Conservation (phyloP, 2,329 filamentous ascomycete species). For the Metarhizium rileyi region DNA sequence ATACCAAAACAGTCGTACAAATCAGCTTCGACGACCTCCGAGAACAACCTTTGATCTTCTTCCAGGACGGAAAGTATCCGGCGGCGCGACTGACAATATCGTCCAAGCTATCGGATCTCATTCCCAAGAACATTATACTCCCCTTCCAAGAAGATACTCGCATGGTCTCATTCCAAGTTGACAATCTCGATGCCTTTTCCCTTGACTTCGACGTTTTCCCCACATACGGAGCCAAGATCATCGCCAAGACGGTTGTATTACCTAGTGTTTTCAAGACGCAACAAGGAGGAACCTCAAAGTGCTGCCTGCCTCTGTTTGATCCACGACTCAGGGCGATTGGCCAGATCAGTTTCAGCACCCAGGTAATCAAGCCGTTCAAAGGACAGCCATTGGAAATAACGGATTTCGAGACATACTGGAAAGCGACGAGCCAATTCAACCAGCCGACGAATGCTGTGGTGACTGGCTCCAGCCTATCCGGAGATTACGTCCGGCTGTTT, state of each 20-base stretch:
- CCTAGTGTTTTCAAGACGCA: conserved; percentile 75
- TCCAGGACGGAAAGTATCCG: conserved; percentile 93
- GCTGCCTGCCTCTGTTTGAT: conserved; percentile 85
- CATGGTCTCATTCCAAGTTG: conserved; percentile 89
- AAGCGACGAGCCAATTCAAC: conserved; percentile 88
- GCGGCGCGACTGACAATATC: conserved; percentile 92
- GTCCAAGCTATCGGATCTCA: conserved; percentile 89
- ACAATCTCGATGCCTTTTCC: conserved; percentile 83
- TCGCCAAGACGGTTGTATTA: conserved; percentile 88
- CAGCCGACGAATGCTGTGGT: conserved; percentile 73
- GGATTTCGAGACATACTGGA: conserved; percentile 99
- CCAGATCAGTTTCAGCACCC: conserved; percentile 86
- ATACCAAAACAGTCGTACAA: conserved; percentile 93
- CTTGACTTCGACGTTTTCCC: conserved; percentile 98
- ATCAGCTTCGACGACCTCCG: conserved; percentile 75
- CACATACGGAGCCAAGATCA: conserved; percentile 94
- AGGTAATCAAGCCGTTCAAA: conserved; percentile 92
- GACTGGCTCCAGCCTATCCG: conserved; percentile 87
- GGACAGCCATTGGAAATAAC: conserved; percentile 92
- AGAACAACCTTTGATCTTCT: conserved; percentile 79
- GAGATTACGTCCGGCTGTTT: conserved; percentile 87
- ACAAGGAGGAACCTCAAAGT: conserved; percentile 59
- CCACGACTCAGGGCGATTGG: conserved; percentile 85
- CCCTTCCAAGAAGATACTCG: conserved; percentile 95
- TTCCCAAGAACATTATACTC: conserved; percentile 89